phyloP scores from a whole-genome alignment of 2,329 filamentous ascomycete genomes.

The Didymella arachidicola region DNA sequence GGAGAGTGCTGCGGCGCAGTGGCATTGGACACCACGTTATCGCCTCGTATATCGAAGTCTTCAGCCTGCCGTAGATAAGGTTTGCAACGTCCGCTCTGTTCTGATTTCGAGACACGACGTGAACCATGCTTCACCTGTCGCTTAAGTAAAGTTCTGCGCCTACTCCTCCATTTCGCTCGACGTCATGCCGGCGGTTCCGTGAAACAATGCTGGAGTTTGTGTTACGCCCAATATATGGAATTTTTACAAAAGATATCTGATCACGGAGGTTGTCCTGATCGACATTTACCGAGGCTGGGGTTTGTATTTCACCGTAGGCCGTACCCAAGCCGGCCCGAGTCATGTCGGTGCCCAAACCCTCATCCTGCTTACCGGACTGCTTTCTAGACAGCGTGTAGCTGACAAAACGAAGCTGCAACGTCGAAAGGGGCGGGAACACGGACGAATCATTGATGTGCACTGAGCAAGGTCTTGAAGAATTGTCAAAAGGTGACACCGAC shows the following conservation, averaged over 20 bases:
- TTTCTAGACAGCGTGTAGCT: background rate
- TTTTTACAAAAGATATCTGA: background rate
- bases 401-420: background rate
- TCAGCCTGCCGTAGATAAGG: background rate
- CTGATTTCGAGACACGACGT: conserved; percentile 1
- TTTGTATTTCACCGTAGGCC: conserved; percentile 3
- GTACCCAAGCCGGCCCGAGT: background rate
- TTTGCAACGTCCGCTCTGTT: background rate
- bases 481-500: background rate
- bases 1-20: conserved; percentile 7
- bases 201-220: background rate
- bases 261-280: background rate
- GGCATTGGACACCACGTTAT: background rate
- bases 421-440: background rate
- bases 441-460: background rate
- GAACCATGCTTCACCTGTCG: background rate
- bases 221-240: background rate
- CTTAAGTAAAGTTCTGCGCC: background rate
- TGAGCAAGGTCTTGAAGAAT: background rate
- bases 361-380: background rate
- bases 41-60: background rate
- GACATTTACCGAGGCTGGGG: background rate
- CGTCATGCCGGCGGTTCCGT: background rate
- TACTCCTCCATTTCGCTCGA: background rate
- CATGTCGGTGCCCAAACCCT: conserved; percentile 2